These are phyloP conservation scores for Phylloporus scabripes DNA, from an alignment of 768 basidiomycete genomes.

Conservation along the genomic window DNA sequence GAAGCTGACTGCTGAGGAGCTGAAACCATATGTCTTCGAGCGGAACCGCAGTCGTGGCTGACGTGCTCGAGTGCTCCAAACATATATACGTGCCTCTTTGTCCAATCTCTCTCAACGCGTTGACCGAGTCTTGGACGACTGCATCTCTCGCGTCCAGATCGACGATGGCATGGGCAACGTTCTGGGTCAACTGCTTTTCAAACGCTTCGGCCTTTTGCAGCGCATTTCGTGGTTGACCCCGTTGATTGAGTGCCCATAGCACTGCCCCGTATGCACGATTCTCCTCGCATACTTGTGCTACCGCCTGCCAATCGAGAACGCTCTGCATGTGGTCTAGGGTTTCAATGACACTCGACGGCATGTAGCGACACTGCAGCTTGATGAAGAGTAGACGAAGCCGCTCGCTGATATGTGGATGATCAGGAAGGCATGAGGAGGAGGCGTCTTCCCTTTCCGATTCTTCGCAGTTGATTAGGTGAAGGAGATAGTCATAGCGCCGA, in stretches of 20 bases:
- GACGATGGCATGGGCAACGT: slow-evolving; percentile 38
- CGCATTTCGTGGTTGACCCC: slow-evolving; percentile 58
- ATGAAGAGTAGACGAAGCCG: slow-evolving; percentile 60
- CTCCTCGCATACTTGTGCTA: slow-evolving; percentile 61
- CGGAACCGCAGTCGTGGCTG: slow-evolving; percentile 37
- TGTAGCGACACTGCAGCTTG: slow-evolving; percentile 64
- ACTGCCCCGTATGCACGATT: slow-evolving; percentile 67
- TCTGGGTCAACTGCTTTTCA: slow-evolving; percentile 45
- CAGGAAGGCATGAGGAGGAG: slow-evolving; percentile 20
- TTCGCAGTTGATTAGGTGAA: slow-evolving; percentile 54
- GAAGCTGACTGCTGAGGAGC: slow-evolving; percentile 76
- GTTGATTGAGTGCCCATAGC: slow-evolving; percentile 71
- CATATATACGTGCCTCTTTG: slow-evolving; percentile 64
- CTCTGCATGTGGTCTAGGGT: slow-evolving; percentile 50
- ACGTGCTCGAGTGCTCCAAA: slow-evolving; percentile 52
- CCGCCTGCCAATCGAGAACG: slow-evolving; percentile 49
- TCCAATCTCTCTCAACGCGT: slow-evolving; percentile 53
- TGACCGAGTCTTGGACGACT: slow-evolving; percentile 34
- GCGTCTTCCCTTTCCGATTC: slow-evolving; percentile 38
- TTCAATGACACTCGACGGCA: slow-evolving; percentile 57
- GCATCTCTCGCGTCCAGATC: slow-evolving; percentile 10
- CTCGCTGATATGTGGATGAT: slow-evolving; percentile 44
- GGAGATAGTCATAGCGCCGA: slow-evolving; percentile 72
- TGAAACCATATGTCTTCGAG: slow-evolving; percentile 89
- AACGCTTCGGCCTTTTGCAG: slow-evolving; percentile 60